phyloP scores from a whole-genome alignment of 139 green algal species.

The Marvania coccoides region DNA sequence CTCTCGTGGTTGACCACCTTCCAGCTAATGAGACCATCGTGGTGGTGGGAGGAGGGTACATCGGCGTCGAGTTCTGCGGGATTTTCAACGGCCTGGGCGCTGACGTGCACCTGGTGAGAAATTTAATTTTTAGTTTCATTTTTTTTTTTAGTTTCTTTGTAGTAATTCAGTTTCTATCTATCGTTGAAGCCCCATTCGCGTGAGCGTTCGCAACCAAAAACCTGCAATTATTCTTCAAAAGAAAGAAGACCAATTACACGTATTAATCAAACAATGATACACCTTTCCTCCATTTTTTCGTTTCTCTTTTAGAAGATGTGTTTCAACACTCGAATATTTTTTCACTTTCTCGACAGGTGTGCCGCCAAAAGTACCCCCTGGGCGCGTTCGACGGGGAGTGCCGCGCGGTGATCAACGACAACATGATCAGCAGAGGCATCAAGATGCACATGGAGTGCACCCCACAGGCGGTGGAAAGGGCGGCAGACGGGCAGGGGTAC shows the following conservation, averaged over 20 bases:
- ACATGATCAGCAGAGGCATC: slow-evolving; percentile 45
- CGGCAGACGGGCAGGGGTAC: slow-evolving; percentile 8
- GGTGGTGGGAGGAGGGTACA: slow-evolving; percentile 93
- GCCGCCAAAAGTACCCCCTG: background rate
- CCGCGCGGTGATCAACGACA: slow-evolving; percentile 44
- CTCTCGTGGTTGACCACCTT: slow-evolving; percentile 66
- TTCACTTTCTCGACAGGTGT: too few relatives aligned
- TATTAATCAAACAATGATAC: too few relatives aligned
- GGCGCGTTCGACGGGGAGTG: slow-evolving; percentile 64
- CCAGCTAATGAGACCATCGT: slow-evolving; percentile 56
- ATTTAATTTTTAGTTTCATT: slow-evolving; percentile 8
- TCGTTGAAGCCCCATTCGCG: too few relatives aligned
- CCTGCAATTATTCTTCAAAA: too few relatives aligned
- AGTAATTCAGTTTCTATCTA: background rate
- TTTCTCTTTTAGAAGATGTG: too few relatives aligned
- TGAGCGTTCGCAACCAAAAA: too few relatives aligned
- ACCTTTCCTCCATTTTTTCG: too few relatives aligned
- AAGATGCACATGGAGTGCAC: slow-evolving; percentile 18
- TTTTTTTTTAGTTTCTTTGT: too few relatives aligned
- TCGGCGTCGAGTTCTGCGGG: slow-evolving; percentile 92
- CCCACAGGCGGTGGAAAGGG: slow-evolving; percentile 4
- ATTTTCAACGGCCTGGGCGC: slow-evolving; percentile 88
- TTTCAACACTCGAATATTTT: too few relatives aligned
- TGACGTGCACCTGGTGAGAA: slow-evolving; percentile 83
- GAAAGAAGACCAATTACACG: too few relatives aligned